Conservation (phyloP, 2,329 filamentous ascomycete genomes). For the Fusarium sp. region DNA sequence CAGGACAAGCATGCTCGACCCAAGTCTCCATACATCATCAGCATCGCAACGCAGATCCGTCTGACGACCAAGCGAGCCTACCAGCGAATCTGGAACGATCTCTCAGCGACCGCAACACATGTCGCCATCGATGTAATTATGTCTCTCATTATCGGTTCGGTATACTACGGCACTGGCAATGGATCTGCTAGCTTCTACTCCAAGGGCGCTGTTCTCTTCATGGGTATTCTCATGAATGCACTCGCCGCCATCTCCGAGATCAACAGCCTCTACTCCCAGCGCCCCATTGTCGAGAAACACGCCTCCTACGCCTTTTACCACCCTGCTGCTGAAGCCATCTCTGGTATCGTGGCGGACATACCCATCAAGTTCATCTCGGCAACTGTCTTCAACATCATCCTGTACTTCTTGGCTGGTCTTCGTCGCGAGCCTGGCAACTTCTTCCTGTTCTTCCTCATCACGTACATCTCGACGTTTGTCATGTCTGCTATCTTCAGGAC, state of each 20-base stretch:
- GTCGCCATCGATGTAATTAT: constrained; percentile 62
- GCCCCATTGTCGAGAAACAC: constrained; percentile 61
- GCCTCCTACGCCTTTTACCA: constrained; percentile 62
- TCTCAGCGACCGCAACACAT: constrained; percentile 57
- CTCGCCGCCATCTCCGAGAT: constrained; percentile 67
- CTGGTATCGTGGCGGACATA: constrained; percentile 64
- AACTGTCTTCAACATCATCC: constrained; percentile 62
- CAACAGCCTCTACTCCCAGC: constrained; percentile 54
- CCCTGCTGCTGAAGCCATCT: constrained; percentile 62
- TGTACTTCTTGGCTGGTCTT: constrained; percentile 67
- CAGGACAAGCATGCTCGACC: constrained; percentile 64
- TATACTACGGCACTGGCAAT: constrained; percentile 64
- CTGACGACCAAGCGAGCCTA: constrained; percentile 62
- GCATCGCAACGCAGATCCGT: constrained; percentile 61
- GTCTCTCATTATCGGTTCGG: constrained; percentile 69
- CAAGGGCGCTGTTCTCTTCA: constrained; percentile 67
- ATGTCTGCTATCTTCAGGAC: constrained; percentile 83
- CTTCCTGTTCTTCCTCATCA: constrained; percentile 80
- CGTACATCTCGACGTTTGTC: constrained; percentile 72
- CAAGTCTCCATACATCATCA: constrained; percentile 68
- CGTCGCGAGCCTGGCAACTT: constrained; percentile 71
- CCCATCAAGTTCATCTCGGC: constrained; percentile 66
- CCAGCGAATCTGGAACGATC: constrained; percentile 63
- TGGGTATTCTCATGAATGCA: constrained; percentile 68
- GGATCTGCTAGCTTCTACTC: constrained; percentile 63